phyloP scores from a whole-genome alignment of 192 early-diverging fungal genomes.

The Diversispora epigaea region DNA sequence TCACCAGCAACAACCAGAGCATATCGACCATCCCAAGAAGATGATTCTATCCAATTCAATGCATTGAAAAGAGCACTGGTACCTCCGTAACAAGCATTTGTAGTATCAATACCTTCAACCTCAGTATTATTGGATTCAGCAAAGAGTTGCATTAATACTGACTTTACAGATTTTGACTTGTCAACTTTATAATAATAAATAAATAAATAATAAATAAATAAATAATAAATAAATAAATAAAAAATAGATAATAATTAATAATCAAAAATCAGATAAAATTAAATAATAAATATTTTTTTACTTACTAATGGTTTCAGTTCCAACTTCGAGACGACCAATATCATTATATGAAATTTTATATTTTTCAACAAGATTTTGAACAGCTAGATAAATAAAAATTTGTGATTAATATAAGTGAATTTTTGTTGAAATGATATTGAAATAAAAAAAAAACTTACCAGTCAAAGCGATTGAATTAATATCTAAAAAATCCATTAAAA shows the following conservation, averaged over 20 bases:
- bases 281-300: not conserved
- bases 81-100: slow-evolving; percentile 99
- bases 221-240: not conserved
- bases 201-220: not conserved
- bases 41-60: slow-evolving; percentile 95
- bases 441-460: slow-evolving; percentile 50
- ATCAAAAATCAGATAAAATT: not conserved
- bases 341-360: slow-evolving; percentile 80
- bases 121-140: slow-evolving; percentile 85
- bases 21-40: slow-evolving; percentile 91
- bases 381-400: slow-evolving; percentile 51
- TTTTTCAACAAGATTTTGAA: slow-evolving; percentile 90
- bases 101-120: slow-evolving; percentile 96
- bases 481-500: slow-evolving; percentile 52
- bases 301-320: slow-evolving; percentile 91
- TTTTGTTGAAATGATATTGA: not conserved
- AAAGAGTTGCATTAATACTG: slow-evolving; percentile 95
- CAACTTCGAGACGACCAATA: slow-evolving; percentile 95
- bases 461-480: slow-evolving; percentile 87
- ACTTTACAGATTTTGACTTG: slow-evolving; percentile 98
- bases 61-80: slow-evolving; percentile 95
- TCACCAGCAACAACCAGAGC: slow-evolving; percentile 90
- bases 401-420: too few species aligned
- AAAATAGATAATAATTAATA: not conserved
- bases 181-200: slow-evolving; percentile 58